Conservation (phyloP, 2,329 filamentous ascomycete species). For the Monilinia fructicola region DNA sequence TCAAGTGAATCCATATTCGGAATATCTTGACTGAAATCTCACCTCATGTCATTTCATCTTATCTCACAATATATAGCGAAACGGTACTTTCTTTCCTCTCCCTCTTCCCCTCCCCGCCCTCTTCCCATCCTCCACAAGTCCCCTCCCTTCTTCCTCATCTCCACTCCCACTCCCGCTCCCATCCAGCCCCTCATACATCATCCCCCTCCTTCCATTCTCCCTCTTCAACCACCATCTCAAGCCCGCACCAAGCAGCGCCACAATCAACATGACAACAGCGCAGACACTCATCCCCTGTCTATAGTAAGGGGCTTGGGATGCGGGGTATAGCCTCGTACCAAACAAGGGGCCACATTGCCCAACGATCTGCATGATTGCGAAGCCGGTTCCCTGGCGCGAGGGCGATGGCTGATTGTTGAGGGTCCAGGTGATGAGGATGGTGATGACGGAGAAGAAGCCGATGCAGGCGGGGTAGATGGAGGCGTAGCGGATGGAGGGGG, state of each 20-base stretch:
- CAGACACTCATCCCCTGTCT: conserved; percentile 51
- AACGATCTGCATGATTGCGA: conserved; percentile 77
- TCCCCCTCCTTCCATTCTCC: conserved; percentile 31
- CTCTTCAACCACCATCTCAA: conserved; percentile 43
- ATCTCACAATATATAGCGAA: conserved; percentile 32
- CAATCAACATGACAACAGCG: conserved; percentile 50
- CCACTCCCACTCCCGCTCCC: conserved; percentile 23
- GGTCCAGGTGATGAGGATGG: conserved; percentile 82
- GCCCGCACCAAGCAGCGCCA: conserved; percentile 45
- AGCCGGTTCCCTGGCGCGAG: conserved; percentile 69
- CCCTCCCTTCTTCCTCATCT: conserved; percentile 13
- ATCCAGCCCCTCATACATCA: conserved; percentile 42
- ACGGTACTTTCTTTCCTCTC: conserved; percentile 8
- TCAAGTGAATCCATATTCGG: too few species aligned
- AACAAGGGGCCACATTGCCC: conserved; percentile 49
- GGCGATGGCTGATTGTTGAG: conserved; percentile 79
- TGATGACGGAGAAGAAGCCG: conserved; percentile 83
- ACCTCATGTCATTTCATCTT: too few species aligned
- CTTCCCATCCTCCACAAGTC: conserved; percentile 25
- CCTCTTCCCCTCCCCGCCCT: background rate
- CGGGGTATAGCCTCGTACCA: conserved; percentile 55
- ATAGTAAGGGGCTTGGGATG: conserved; percentile 50
- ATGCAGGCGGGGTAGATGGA: conserved; percentile 75
- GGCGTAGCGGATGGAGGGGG: conserved; percentile 62
- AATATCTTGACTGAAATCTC: too few species aligned